Evolutionary conservation across 2,329 filamentous ascomycete genomes (phyloP), one percentile per base, ranked within the genome.

Genomic region (Nemania bipapillata): DNA sequence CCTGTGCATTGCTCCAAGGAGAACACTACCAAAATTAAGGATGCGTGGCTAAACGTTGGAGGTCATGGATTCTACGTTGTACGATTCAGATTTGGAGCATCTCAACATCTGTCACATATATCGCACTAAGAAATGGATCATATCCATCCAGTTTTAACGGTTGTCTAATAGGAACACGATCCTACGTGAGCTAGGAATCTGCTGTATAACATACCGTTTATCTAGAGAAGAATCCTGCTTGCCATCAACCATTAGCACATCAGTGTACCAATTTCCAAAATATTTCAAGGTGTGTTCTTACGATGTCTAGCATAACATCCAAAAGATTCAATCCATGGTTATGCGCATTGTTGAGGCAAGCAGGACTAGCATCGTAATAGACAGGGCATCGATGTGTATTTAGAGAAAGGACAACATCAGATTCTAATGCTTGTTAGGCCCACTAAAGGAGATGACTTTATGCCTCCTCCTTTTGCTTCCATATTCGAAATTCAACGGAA

Each of bases 251-350:
- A 17, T 42, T 7, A 30, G 30, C 42, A 9, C 55, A 42, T 57
- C 45, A 62, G 47, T 53, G 52, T 35, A 63, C 49, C 52, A n/a
- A 45, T 35, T 28, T 12, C 20, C 30, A 54, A 35, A 58, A 30
- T 1, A 30, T 22, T 26, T 32, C 17, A 54, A 24, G 20, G 35
- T 49, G 35, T 45, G 37, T 24, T 53, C 15, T 24, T 37, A 49
- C 28, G 22, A 47, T 50, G 8, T 22, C 12, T 17, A 9, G 12
- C 15, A 12, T 53, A 53, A 53, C 15, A 45, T 15, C 5, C 22
- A 7, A n/a, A 32, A 15, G 22, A 24, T 6, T 6, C 12, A 24
- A n/a, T 26, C 12, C 17, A n/a, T 15, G n/a, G 17, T 22, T 40
- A 40, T 11, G 37, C 45, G 28, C 15, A 7, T 24, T 22, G n/a